Conservation (phyloP, 805 yeast species). For the Jamesozyma hellenica region DNA sequence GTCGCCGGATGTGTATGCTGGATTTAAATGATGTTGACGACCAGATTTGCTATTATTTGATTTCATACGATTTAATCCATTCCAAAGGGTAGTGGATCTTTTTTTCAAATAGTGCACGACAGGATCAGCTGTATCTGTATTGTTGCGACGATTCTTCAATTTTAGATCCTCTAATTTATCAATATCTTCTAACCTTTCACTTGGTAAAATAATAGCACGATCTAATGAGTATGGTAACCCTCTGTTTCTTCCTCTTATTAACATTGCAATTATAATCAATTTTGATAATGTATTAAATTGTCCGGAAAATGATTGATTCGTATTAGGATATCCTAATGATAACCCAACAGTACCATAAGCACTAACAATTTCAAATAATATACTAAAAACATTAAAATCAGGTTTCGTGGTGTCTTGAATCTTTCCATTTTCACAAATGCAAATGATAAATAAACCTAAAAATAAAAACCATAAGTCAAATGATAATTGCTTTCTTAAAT, state of each 20-base stretch:
- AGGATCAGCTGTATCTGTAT: constrained; percentile 16
- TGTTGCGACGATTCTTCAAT: constrained; percentile 9
- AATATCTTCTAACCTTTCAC: constrained; percentile 50
- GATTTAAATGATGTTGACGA: too few species aligned
- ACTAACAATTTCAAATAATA: constrained; percentile 80
- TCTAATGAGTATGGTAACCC: constrained; percentile 90
- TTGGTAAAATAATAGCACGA: constrained; percentile 83
- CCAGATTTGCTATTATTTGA: too few species aligned
- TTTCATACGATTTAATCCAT: constrained; percentile 2
- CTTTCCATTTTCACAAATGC: constrained; percentile 72
- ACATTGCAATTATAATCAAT: constrained; percentile 74
- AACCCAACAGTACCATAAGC: constrained; percentile 97
- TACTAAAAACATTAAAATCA: constrained; percentile 55
- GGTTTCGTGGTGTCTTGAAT: constrained; percentile 37
- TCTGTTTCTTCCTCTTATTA: constrained; percentile 93
- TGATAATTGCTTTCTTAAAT: constrained; percentile 82
- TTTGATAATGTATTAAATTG: constrained; percentile 68
- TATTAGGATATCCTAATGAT: constrained; percentile 70
- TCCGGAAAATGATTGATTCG: constrained; percentile 60
- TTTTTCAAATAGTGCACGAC: constrained; percentile 22
- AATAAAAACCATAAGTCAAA: constrained; percentile 92
- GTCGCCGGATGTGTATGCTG: too few species aligned
- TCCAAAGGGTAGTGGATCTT: constrained; percentile 5
- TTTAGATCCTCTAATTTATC: constrained; percentile 45
- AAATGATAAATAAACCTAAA: constrained; percentile 73